Percentiles rank a stretch among this genome's conserved stretches.
Evolutionary conservation across 176 grass and related monocot species (phyloP).

Genomic region (Aegilops bicornis): DNA sequence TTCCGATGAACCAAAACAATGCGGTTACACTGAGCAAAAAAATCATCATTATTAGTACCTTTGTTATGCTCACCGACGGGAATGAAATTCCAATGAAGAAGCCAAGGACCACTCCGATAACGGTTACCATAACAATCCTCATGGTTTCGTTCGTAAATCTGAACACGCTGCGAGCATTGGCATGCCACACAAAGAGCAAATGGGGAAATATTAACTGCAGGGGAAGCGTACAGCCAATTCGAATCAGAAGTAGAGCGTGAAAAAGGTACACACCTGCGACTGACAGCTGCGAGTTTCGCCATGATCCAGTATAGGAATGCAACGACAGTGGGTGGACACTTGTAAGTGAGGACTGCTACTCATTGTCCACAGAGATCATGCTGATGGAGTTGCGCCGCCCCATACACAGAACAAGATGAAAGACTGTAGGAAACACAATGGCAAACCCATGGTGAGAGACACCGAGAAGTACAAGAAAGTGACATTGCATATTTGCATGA

Average conservation of each 20-base stretch:
- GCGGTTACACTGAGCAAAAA: background rate
- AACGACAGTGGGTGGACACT: background rate
- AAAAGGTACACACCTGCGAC: conserved; percentile 32
- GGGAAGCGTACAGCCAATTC: background rate
- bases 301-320: background rate
- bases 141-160: conserved; percentile 65
- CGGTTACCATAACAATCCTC: conserved; percentile 60
- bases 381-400: background rate
- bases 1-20: background rate
- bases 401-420: background rate
- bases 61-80: conserved; percentile 67
- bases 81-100: conserved; percentile 82
- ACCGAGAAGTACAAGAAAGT: background rate
- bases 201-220: background rate
- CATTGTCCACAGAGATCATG: conserved; percentile 9
- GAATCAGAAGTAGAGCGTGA: background rate
- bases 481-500: background rate
- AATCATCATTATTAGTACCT: conserved; percentile 28
- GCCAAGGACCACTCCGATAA: conserved; percentile 61
- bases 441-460: conserved; percentile 15
- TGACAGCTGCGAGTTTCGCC: conserved; percentile 24
- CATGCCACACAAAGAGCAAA: background rate
- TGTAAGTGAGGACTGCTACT: background rate
- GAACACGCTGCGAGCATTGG: conserved; percentile 33
- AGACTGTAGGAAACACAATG: background rate